phyloP scores from a whole-genome alignment of 2,329 filamentous ascomycete genomes.

The Ophiostoma himal-ulmi region DNA sequence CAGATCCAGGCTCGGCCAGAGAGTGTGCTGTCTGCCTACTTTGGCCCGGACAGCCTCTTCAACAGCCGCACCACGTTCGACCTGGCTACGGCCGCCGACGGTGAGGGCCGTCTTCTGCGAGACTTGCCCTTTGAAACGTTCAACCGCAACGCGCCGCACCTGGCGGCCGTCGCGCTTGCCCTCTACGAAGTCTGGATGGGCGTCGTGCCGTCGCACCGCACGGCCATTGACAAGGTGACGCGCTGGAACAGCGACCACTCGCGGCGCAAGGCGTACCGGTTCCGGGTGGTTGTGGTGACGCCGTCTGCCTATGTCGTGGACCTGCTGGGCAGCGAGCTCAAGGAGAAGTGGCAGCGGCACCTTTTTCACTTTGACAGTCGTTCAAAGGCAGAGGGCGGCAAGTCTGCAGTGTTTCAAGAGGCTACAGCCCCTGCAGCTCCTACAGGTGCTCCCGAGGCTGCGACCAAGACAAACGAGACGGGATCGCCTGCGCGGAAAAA shows the following conservation, averaged over 20 bases:
- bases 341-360: conserved; percentile 6
- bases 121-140: conserved; percentile 16
- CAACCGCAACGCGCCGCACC: conserved; percentile 15
- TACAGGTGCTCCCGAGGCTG: background rate
- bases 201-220: conserved; percentile 18
- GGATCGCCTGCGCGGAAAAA: background rate
- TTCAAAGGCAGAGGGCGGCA: too few species aligned
- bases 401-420: too few species aligned
- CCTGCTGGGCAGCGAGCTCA: conserved; percentile 8
- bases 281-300: conserved; percentile 18
- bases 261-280: conserved; percentile 22
- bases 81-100: conserved; percentile 11
- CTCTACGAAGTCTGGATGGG: conserved; percentile 15
- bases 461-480: background rate
- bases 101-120: background rate
- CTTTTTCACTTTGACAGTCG: background rate
- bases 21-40: conserved; percentile 8
- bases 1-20: background rate
- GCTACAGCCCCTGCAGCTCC: background rate
- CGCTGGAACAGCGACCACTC: conserved; percentile 21
- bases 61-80: conserved; percentile 2
- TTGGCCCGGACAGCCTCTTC: conserved; percentile 12
- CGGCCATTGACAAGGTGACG: conserved; percentile 17
- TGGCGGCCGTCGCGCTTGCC: conserved; percentile 17
- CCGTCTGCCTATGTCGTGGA: conserved; percentile 16